Conservation (phyloP, 1,284 basidiomycete species). For the Ustilago crameri region DNA sequence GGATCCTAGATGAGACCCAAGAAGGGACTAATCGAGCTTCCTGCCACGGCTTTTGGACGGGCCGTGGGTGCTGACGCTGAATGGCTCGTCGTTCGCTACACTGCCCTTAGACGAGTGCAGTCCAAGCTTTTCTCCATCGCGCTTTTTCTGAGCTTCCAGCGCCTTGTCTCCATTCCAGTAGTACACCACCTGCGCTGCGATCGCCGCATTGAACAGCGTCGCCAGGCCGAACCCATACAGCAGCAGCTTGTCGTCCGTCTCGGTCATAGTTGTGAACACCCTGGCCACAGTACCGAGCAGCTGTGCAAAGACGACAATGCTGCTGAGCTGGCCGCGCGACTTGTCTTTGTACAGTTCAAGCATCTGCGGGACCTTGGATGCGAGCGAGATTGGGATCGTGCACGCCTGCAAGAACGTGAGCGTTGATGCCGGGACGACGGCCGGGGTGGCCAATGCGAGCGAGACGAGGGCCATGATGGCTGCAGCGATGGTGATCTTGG, state of each 20-base stretch:
- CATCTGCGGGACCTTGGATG: slow-evolving; percentile 67
- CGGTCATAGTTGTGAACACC: slow-evolving; percentile 67
- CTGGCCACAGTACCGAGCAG: slow-evolving; percentile 63
- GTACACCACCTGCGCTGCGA: slow-evolving; percentile 61
- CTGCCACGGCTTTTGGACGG: slow-evolving; percentile 23
- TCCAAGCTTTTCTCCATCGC: slow-evolving; percentile 35
- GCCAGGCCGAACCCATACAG: slow-evolving; percentile 66
- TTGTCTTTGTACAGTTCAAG: slow-evolving; percentile 62
- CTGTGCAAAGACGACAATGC: slow-evolving; percentile 67
- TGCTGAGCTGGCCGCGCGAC: slow-evolving; percentile 63
- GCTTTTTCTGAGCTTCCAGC: slow-evolving; percentile 34
- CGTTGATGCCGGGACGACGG: slow-evolving; percentile 45
- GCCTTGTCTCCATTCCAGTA: slow-evolving; percentile 63
- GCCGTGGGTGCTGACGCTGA: slow-evolving; percentile 40
- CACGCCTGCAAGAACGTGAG: slow-evolving; percentile 59
- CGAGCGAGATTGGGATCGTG: slow-evolving; percentile 65
- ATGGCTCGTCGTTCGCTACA: slow-evolving; percentile 24
- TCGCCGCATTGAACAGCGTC: slow-evolving; percentile 65
- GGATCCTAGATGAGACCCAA: no score
- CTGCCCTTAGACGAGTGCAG: slow-evolving; percentile 4
- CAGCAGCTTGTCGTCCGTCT: slow-evolving; percentile 65
- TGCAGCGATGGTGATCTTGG: slow-evolving; percentile 72
- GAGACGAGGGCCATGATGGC: slow-evolving; percentile 89
- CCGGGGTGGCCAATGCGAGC: slow-evolving; percentile 54
- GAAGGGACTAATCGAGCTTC: slow-evolving; percentile 27